Base-by-base conservation (phyloP, 2,329 filamentous ascomycete species). In the Fusarium protoensiforme region DNA sequence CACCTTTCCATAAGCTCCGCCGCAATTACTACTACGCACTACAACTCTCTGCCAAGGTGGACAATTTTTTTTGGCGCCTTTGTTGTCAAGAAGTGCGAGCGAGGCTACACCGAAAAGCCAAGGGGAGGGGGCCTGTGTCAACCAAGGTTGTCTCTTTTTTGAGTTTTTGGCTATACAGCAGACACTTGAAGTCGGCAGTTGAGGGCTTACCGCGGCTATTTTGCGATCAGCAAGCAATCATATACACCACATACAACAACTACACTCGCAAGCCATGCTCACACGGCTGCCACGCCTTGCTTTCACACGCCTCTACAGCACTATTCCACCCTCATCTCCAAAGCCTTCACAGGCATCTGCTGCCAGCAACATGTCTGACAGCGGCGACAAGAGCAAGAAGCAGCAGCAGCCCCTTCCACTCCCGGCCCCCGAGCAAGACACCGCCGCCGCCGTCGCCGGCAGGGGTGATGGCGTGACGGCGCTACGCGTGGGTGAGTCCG, bases 401-500 rank as follows among this genome's bases (percentile, higher is more conserved):
- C 66, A 48, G 11, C 66, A 35, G 36, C 66, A 48, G 11, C 66
- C 64, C 57, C 63, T 51, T 14, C 64, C 48, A 58, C 46, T 81
- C 11, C 79, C 81, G 20, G 77, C 76, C 11, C 78, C 80, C 29
- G 54, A 74, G 51, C 63, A 67, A 38, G 54, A 48, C 31, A 20
- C 65, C 33, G 48, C 59, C 57, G 54, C 39, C 31, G 48, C 27
- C 38, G n/a, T n/a, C n/a, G 58, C 24, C 24, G 58, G 31, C 75
- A 65, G 67, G 74, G 75, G 72, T 59, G 63, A 75, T 76, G 76
- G 43, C 75, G 71, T 71, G 71, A 71, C 69, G 60, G 56, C 61
- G 62, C 74, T 78, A 56, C 76, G 76, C 31, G 73, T 78, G 67
- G 76, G 76, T 31, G 76, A 78, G 48, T 71, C 81, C 20, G 85